phyloP scores from a whole-genome alignment of 805 yeast species.

The Kodamaea lidongshanica region DNA sequence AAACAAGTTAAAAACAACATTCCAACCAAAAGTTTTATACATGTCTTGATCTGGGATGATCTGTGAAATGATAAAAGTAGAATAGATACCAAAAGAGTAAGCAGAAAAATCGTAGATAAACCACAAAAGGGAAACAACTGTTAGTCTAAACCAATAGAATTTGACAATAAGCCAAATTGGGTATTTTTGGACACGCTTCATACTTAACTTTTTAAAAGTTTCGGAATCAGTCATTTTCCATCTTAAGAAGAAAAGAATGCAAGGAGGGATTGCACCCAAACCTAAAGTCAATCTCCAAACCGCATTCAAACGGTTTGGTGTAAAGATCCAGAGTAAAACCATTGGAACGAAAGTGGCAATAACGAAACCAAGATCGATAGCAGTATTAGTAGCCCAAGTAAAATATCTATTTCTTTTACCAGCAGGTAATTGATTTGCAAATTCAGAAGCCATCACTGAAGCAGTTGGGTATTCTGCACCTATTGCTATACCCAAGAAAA shows the following conservation, averaged over 20 bases:
- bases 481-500: conserved; percentile 83
- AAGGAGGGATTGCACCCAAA: conserved; percentile 83
- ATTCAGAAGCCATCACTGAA: conserved; percentile 90
- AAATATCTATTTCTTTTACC: conserved; percentile 87
- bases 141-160: conserved; percentile 78
- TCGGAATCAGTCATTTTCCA: conserved; percentile 68
- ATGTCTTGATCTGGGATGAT: conserved; percentile 57
- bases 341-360: conserved; percentile 78
- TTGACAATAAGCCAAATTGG: conserved; percentile 69
- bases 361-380: conserved; percentile 87
- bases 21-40: conserved; percentile 85
- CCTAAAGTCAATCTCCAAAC: conserved; percentile 93
- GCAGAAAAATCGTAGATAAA: conserved; percentile 84
- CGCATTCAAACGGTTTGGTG: conserved; percentile 60
- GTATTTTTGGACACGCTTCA: conserved; percentile 49
- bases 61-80: conserved; percentile 58
- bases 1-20: conserved; percentile 78
- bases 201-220: conserved; percentile 61
- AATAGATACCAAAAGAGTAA: conserved; percentile 83
- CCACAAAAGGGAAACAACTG: conserved; percentile 75
- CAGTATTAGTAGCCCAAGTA: conserved; percentile 78
- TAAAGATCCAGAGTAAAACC: conserved; percentile 79
- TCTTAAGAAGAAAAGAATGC: conserved; percentile 71
- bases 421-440: conserved; percentile 68
- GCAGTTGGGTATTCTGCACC: conserved; percentile 96